These are phyloP conservation scores for Senna tora DNA, from an alignment of 306 rosid species.

Conservation along the genomic window DNA sequence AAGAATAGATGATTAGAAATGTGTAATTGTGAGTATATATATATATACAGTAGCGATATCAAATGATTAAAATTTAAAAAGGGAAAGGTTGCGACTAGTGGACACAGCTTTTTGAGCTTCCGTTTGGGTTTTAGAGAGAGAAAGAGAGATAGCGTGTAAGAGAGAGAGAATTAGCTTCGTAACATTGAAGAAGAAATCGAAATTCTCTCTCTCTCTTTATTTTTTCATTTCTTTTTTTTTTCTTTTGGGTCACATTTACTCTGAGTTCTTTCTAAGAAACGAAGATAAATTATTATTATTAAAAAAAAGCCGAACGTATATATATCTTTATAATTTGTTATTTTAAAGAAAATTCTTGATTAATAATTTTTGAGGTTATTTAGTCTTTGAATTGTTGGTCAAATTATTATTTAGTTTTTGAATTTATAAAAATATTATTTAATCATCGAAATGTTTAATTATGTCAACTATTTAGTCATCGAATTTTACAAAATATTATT, in stretches of 20 bases:
- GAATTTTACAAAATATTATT: no score
- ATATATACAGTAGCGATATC: background rate
- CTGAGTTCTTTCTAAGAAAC: background rate
- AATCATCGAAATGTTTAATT: no score
- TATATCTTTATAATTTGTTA: no score
- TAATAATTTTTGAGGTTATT: no score
- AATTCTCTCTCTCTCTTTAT: background rate
- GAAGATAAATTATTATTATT: background rate
- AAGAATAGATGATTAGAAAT: background rate
- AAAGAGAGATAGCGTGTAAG: background rate
- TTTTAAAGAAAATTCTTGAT: no score
- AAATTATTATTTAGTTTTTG: no score
- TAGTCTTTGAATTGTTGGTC: no score
- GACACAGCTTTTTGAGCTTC: conserved; percentile 41
- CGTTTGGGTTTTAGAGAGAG: conserved; percentile 32
- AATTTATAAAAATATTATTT: no score
- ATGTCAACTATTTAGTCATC: no score
- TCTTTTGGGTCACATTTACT: background rate
- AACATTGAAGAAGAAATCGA: background rate
- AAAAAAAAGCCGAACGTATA: background rate
- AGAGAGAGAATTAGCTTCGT: conserved; percentile 21
- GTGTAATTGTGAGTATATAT: background rate
- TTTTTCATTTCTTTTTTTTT: no score
- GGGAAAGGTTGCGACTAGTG: conserved; percentile 44
- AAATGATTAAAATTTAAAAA: background rate